Base-by-base conservation (phyloP, 2,329 filamentous ascomycete species). In the Beauveria australis region DNA sequence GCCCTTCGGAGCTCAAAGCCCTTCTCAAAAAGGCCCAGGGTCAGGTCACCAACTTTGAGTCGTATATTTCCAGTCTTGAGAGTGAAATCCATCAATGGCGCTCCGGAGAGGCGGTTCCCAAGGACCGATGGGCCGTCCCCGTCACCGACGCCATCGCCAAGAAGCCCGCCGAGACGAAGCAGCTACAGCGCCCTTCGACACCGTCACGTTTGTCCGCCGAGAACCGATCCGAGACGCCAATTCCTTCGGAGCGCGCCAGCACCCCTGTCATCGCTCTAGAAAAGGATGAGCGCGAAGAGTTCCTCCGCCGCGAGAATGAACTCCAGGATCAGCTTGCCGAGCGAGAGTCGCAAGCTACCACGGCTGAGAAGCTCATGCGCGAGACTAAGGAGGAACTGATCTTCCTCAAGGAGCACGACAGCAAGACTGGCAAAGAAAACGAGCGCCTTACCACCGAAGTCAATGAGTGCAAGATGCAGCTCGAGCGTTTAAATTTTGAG, bases 241-340 rank as follows among this genome's bases (percentile, higher is more conserved):
- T 76, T 5, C 76, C 89, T 62, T 88, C 92, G 8, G 93, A 97
- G 65, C 86, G 93, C 52, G 86, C 92, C 18, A 89, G 88, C 56
- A 97, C 93, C 14, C 93, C 93, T 3, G 92, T 89, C 69, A 79
- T 97, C 66, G 85, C 91, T 44, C 79, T 97, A 62, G 94, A 99
- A 60, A 97, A 96, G 76, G 94, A 99, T 67, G 94, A 99, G 76
- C 88, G 92, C 63, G 94, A 99, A 69, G 94, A 99, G 72, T 99
- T 97, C 69, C 75, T 99, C 65, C 85, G 91, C 68, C 86, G 94
- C 60, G 94, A 99, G 73, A 99, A 99, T 68, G 94, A 99, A 72
- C 82, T 99, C 47, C 94, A 97, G 73, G 94, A 99, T 71, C 93
- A 97, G 76, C 83, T 99, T 59, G 88, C 94, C 2, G 94, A 99